Conservation (phyloP, 2,329 filamentous ascomycete genomes). For the Orbilia javanica region DNA sequence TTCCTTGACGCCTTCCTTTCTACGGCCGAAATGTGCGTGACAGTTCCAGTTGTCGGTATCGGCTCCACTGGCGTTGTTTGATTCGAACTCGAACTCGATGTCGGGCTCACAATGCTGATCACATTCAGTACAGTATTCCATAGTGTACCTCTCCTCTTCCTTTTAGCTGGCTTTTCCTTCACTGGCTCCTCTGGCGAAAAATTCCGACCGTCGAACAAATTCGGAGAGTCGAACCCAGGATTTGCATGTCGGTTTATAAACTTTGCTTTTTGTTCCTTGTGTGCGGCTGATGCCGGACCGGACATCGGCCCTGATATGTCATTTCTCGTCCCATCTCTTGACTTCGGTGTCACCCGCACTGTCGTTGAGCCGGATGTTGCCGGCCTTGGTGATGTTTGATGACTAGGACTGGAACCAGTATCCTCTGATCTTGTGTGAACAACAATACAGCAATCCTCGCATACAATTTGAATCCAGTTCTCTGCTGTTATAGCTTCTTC, state of each 20-base stretch:
- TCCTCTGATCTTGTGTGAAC: constrained; percentile 56
- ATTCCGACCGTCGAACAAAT: constrained; percentile 50
- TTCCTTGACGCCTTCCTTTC: constrained; percentile 43
- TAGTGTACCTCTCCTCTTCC: constrained; percentile 41
- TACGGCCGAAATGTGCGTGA: constrained; percentile 48
- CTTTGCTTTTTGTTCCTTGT: constrained; percentile 31
- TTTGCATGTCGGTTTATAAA: constrained; percentile 56
- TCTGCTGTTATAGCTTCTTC: constrained; percentile 36
- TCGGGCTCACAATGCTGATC: constrained; percentile 45
- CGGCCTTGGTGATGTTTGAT: constrained; percentile 34
- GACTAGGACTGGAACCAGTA: constrained; percentile 22
- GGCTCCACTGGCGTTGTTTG: constrained; percentile 16
- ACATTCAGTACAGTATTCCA: constrained; percentile 52
- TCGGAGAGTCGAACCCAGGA: constrained; percentile 49
- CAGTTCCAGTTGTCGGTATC: constrained; percentile 21
- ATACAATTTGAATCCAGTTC: constrained; percentile 48
- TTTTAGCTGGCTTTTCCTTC: constrained; percentile 45
- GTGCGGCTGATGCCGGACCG: constrained; percentile 12
- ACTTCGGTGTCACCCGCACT: constrained; percentile 32
- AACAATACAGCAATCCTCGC: constrained; percentile 47
- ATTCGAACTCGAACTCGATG: constrained; percentile 25
- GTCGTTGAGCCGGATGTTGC: constrained; percentile 43
- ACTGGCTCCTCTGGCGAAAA: constrained; percentile 23
- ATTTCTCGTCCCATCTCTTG: constrained; percentile 46
- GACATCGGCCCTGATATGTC: constrained; percentile 50